Evolutionary conservation across 2,329 filamentous ascomycete genomes (phyloP), one percentile per base, ranked within the genome.

Genomic region (Periconia sp.): DNA sequence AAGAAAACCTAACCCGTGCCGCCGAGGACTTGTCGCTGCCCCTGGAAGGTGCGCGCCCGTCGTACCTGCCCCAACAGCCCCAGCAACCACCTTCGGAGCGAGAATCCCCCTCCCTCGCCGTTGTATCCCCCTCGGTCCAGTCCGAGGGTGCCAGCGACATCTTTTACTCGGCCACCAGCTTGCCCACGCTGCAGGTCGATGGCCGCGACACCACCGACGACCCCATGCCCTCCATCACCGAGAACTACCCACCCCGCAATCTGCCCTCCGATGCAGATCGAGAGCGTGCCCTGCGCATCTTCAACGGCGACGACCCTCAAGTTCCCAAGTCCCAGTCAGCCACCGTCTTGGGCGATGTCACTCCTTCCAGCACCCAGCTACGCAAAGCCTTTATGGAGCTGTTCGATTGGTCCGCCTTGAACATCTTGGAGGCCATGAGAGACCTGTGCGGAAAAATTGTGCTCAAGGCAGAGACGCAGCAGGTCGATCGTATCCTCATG

Each of bases 401-500:
- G 11, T 97, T 93, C 70, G 88, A 97, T 69, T 97, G 94, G 77
- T 79, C 84, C 8, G 88, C 88, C 63, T 81, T 89, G 66, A 96
- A 90, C 71, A 88, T 97, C 45, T 81, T 97, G 15, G 81, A 82
- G 37, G 86, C 90, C 8, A 80, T 97, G 58, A 86, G 94, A 23
- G 84, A 87, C 55, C 81, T 99, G 23, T 99, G 94, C 72, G 84
- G 84, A 49, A 88, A 90, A 31, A 80, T 97, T 20, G 82, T 94
- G 5, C 81, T 99, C 53, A 90, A 90, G 61, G 94, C 90, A 41
- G 94, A 99, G 76, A 96, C 92, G 2, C 94, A 99, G 74, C 93
- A 99, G 73, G 91, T 99, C 18, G 94, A 99, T 71, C 89, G 94
- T 33, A 93, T 99, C 54, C 77, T 99, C 58, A 90, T 95, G 65